phyloP scores from a whole-genome alignment of 2,329 filamentous ascomycete genomes.

The Colletotrichum cereale region DNA sequence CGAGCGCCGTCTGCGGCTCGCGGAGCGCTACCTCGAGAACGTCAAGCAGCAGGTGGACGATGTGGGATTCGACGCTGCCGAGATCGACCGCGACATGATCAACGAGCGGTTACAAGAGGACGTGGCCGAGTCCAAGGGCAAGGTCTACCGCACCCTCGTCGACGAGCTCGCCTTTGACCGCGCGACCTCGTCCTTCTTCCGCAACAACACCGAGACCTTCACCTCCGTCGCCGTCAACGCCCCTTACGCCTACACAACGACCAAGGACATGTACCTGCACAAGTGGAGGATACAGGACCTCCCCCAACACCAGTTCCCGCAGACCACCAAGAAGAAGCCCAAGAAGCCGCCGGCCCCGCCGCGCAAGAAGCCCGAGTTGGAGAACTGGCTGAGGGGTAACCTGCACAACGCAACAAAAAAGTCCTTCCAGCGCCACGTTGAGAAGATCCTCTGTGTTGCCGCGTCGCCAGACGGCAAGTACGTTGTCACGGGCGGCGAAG shows the following conservation, averaged over 20 bases:
- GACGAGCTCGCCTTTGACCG: conserved; percentile 76
- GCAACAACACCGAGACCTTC: conserved; percentile 80
- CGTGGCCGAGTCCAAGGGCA: conserved; percentile 90
- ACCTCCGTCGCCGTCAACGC: conserved; percentile 84
- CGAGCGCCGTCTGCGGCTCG: conserved; percentile 86
- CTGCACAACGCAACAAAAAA: conserved; percentile 71
- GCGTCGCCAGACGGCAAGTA: conserved; percentile 91
- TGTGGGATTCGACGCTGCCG: conserved; percentile 90
- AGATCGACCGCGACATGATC: conserved; percentile 93
- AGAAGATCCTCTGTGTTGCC: conserved; percentile 84
- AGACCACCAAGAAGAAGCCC: conserved; percentile 67
- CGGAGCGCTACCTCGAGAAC: conserved; percentile 93
- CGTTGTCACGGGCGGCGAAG: conserved; percentile 89
- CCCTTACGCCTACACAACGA: conserved; percentile 88
- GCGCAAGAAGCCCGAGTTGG: conserved; percentile 71
- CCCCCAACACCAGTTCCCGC: conserved; percentile 69
- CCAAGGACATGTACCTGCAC: conserved; percentile 85
- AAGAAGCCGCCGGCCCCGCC: conserved; percentile 70
- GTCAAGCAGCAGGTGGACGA: conserved; percentile 86
- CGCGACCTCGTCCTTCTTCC: conserved; percentile 79
- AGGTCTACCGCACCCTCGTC: conserved; percentile 85
- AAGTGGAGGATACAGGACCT: conserved; percentile 89
- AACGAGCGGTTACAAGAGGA: conserved; percentile 92
- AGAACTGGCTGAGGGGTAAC: conserved; percentile 73
- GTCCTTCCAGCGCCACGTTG: conserved; percentile 81